phyloP scores from a whole-genome alignment of 2,329 filamentous ascomycete genomes.

The Rutstroemia sp. region DNA sequence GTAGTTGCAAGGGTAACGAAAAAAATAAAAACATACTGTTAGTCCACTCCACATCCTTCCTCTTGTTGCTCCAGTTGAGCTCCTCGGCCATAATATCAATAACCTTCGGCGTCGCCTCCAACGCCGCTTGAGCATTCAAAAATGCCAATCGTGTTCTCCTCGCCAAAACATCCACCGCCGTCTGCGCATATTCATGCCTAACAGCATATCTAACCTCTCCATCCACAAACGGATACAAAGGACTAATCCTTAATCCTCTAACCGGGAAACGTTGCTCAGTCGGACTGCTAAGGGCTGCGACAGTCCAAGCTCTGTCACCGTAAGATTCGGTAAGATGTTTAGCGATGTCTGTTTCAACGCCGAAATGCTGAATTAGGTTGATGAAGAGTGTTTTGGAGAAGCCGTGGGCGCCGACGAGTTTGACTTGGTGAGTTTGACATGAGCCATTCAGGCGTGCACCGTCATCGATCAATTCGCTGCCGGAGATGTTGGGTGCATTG shows the following conservation, averaged over 20 bases:
- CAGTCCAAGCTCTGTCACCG: slow-evolving; percentile 87
- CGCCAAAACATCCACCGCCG: slow-evolving; percentile 80
- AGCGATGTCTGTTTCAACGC: slow-evolving; percentile 84
- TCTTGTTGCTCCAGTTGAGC: slow-evolving; percentile 64
- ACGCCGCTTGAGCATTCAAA: slow-evolving; percentile 81
- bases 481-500: slow-evolving; percentile 60
- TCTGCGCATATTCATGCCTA: slow-evolving; percentile 84
- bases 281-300: slow-evolving; percentile 70
- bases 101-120: slow-evolving; percentile 75
- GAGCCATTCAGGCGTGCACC: slow-evolving; percentile 61
- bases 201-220: slow-evolving; percentile 87
- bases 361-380: slow-evolving; percentile 89
- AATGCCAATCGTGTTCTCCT: slow-evolving; percentile 81
- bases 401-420: slow-evolving; percentile 76
- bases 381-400: slow-evolving; percentile 91
- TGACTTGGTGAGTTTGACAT: slow-evolving; percentile 78
- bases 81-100: slow-evolving; percentile 88
- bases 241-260: slow-evolving; percentile 69
- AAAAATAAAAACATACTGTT: slow-evolving; percentile 47
- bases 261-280: slow-evolving; percentile 77
- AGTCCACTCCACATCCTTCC: slow-evolving; percentile 76
- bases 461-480: slow-evolving; percentile 63
- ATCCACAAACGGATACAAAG: slow-evolving; percentile 84
- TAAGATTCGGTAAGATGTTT: slow-evolving; percentile 83
- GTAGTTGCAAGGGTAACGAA: not conserved